These are phyloP conservation scores for Rhizopogon parksii DNA, from an alignment of 1,284 basidiomycete species.

Conservation along the genomic window DNA sequence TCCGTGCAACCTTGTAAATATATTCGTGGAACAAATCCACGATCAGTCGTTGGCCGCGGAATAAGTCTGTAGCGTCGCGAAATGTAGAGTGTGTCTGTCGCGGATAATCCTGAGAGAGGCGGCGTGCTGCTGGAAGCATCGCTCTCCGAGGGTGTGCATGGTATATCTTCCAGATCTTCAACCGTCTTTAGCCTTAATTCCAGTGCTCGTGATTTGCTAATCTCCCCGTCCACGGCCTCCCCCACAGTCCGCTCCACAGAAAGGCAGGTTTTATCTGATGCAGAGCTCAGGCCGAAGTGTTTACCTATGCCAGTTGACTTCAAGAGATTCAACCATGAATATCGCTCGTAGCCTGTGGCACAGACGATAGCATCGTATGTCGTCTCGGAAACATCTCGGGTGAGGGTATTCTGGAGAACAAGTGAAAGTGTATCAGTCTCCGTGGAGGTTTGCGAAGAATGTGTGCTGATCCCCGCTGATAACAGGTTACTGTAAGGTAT, in stretches of 20 bases:
- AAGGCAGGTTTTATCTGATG: slow-evolving; percentile 17
- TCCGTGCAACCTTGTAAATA: slow-evolving; percentile 56
- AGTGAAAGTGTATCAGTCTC: slow-evolving; percentile 23
- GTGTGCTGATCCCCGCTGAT: slow-evolving; percentile 23
- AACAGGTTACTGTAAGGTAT: slow-evolving; percentile 35
- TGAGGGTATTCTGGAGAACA: slow-evolving; percentile 34
- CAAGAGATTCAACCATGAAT: slow-evolving; percentile 41
- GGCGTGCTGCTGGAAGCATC: slow-evolving; percentile 23
- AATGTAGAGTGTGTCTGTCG: slow-evolving; percentile 33
- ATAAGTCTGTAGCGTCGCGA: slow-evolving; percentile 42
- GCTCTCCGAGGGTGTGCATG: background rate
- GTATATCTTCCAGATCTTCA: no score
- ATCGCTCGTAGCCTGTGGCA: slow-evolving; percentile 53
- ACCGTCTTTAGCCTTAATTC: background rate
- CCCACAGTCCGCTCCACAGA: slow-evolving; percentile 7
- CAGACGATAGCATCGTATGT: slow-evolving; percentile 49
- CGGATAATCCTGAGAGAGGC: slow-evolving; percentile 18
- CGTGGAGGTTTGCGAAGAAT: background rate
- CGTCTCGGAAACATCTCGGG: slow-evolving; percentile 26
- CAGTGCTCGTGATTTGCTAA: background rate
- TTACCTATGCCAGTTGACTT: slow-evolving; percentile 37
- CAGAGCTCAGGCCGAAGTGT: slow-evolving; percentile 33
- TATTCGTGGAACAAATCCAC: slow-evolving; percentile 34
- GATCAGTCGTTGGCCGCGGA: slow-evolving; percentile 12
- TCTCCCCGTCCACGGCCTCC: background rate